Conservation (phyloP, 2,329 filamentous ascomycete species). For the Scytalidium lignicola region DNA sequence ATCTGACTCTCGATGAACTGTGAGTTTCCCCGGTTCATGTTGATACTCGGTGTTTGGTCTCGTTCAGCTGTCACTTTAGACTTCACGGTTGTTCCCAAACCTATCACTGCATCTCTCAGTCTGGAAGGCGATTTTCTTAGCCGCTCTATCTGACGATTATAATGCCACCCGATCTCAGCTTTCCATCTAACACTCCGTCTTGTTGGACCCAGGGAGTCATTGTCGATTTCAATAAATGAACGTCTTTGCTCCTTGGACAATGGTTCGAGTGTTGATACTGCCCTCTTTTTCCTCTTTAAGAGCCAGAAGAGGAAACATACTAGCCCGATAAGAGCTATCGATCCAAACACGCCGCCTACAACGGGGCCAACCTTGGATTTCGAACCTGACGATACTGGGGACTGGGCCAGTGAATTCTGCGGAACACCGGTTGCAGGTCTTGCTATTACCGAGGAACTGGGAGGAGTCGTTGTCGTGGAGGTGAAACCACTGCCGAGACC, state of each 20-base stretch:
- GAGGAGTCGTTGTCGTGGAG: constrained; percentile 12
- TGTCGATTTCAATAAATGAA: constrained; percentile 21
- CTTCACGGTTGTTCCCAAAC: constrained; percentile 19
- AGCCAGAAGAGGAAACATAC: constrained; percentile 22
- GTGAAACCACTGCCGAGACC: not conserved
- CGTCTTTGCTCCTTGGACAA: constrained; percentile 14
- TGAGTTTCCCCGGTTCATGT: constrained; percentile 48
- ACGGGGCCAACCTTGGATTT: constrained; percentile 16
- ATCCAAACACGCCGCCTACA: constrained; percentile 24
- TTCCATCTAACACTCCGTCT: constrained; percentile 13
- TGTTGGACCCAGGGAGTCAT: constrained; percentile 13
- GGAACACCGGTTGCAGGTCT: constrained; percentile 5
- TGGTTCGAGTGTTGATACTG: constrained; percentile 21
- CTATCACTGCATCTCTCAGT: constrained; percentile 15
- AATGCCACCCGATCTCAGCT: constrained; percentile 6
- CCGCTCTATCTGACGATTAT: constrained; percentile 6
- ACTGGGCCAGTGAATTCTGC: not conserved
- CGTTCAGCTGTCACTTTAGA: constrained; percentile 20
- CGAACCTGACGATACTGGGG: constrained; percentile 8
- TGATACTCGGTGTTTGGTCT: constrained; percentile 36
- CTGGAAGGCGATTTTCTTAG: constrained; percentile 12
- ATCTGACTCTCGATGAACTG: constrained; percentile 38
- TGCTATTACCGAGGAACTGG: constrained; percentile 8
- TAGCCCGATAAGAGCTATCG: constrained; percentile 20
- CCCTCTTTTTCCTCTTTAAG: constrained; percentile 16